Base-by-base conservation (phyloP, 2,329 filamentous ascomycete genomes). In the Cryoendolithus antarcticus region DNA sequence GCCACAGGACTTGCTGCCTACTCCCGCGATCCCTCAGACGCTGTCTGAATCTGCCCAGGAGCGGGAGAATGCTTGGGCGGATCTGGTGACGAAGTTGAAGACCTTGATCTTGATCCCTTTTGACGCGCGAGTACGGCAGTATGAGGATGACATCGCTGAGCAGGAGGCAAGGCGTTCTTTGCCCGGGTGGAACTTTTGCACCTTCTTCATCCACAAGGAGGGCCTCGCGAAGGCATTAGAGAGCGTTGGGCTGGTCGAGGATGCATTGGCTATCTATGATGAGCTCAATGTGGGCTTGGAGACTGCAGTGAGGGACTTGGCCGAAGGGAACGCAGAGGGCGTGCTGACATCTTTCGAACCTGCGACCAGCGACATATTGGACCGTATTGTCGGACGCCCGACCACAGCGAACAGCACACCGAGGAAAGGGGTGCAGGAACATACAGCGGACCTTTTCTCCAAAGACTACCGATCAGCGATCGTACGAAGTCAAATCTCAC, bases 131-230 rank as follows among this genome's bases (percentile, higher is more conserved):
- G 91, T 98, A 1, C 78, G 75, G 12, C 89, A 96, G 53, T 98
- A 98, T 58, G 91, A 98, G 60, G 88, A 95, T 43, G 91, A 98
- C 50, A 94, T 98, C 49, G 82, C 85, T 46, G 91, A 95, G 59
- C 91, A 88, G 55, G 89, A 96, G 51, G 75, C 80, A 0, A 88
- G 96, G 58, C 74, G 89, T 34, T 79, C 70, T 28, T 64, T 98
- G 11, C 91, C 91, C 0, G 91, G 91, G 0, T 98, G 91, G 91
- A 98, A 98, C 56, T 98, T 98, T 57, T 96, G 91, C 62, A 98
- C 91, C 0, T 98, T 98, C 58, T 98, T 98, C 58, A 88, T 98
- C 10, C 70, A 98, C 6, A 98, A 98, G 55, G 91, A 98, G 60
- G 91, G 91, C 0, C 66, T 98, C 29, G 89, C 91, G 1, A 75